Evolutionary conservation across 148 eudicot species (phyloP).

Genomic region (Fagopyrum homotropicum): DNA sequence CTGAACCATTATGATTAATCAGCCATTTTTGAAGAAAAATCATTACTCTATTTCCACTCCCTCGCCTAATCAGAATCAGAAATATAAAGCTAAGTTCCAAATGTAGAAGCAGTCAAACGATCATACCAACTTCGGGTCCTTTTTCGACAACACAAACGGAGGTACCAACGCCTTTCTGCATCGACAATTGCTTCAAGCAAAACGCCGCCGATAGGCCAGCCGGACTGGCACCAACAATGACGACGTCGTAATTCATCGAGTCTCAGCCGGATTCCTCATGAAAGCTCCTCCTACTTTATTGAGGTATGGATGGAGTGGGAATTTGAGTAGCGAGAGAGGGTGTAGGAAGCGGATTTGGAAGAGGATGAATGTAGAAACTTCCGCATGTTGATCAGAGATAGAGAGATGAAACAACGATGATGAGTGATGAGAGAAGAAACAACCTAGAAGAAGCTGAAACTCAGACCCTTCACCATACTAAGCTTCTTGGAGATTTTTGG

Average conservation of each 20-base stretch:
- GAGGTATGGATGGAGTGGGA: background rate
- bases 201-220: constrained; percentile 96
- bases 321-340: constrained; percentile 7
- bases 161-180: constrained; percentile 55
- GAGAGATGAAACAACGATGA: background rate
- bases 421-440: background rate
- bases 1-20: too few species aligned
- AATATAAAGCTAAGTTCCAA: background rate
- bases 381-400: constrained; percentile 18
- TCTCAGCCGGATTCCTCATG: constrained; percentile 46
- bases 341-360: constrained; percentile 17
- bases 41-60: background rate
- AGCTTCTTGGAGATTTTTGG: too few species aligned
- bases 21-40: background rate
- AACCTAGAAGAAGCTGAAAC: background rate
- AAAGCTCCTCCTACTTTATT: constrained; percentile 25
- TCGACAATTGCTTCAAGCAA: constrained; percentile 65
- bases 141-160: constrained; percentile 97
- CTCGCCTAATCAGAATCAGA: background rate
- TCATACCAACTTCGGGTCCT: constrained; percentile 85
- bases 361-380: constrained; percentile 20
- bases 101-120: background rate
- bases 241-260: constrained; percentile 69
- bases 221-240: constrained; percentile 92
- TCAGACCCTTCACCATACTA: too few species aligned